phyloP scores from a whole-genome alignment of 768 basidiomycete genomes.

The Leccinum incarnatum region DNA sequence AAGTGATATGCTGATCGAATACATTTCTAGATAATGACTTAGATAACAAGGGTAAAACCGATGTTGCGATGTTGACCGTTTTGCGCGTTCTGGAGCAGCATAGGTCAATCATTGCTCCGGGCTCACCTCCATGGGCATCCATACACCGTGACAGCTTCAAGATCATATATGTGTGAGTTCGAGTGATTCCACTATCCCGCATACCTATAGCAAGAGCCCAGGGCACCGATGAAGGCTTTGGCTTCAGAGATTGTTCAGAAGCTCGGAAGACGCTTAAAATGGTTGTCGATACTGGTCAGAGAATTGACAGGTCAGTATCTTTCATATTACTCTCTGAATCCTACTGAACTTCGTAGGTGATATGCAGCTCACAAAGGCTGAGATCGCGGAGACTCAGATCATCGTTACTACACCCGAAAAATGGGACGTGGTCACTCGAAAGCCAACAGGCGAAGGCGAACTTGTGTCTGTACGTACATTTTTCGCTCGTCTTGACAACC shows the following conservation, averaged over 20 bases:
- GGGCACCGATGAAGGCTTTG: conserved; percentile 97
- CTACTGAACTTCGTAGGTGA: conserved; percentile 49
- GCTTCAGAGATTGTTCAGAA: conserved; percentile 95
- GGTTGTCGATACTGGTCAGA: conserved; percentile 82
- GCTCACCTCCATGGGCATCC: conserved; percentile 39
- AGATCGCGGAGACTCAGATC: conserved; percentile 93
- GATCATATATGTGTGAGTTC: conserved; percentile 88
- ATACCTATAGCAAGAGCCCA: conserved; percentile 26
- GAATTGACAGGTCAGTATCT: conserved; percentile 76
- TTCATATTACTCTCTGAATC: neutral
- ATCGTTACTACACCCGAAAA: conserved; percentile 99
- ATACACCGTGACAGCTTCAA: conserved; percentile 81
- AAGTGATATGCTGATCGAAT: conserved; percentile 29
- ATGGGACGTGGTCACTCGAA: conserved; percentile 98
- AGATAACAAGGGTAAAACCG: conserved; percentile 86
- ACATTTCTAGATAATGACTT: conserved; percentile 3
- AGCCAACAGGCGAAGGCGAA: conserved; percentile 95
- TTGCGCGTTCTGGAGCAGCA: conserved; percentile 85
- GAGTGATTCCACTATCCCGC: neutral
- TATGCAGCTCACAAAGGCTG: conserved; percentile 93
- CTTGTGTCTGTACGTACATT: conserved; percentile 72
- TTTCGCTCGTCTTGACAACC: neutral
- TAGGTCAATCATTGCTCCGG: conserved; percentile 32
- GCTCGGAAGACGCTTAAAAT: conserved; percentile 81
- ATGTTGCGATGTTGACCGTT: conserved; percentile 92